Base-by-base conservation (phyloP, 2,329 filamentous ascomycete species). In the Botrytis squamosa region DNA sequence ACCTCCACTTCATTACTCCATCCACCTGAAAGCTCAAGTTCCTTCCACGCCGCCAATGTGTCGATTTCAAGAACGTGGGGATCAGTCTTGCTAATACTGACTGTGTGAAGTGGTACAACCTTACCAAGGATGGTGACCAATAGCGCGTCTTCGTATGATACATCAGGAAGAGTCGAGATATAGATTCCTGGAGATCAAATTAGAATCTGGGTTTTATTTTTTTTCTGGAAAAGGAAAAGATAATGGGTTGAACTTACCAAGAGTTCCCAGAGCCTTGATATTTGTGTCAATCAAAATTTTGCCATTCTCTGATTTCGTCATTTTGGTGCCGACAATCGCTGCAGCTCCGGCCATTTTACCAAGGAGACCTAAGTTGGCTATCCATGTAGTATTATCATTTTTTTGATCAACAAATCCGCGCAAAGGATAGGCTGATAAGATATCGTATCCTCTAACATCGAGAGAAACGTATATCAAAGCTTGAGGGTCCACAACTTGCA, bases 341-440 rank as follows among this genome's bases (percentile, higher is more conserved):
- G 93, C 94, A 0, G 91, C 90, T 0, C 94, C 95, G 0, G 94
- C 94, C 93, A 98, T 97, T 82, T 98, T 97, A 3, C 88, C 92
- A 5, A 97, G 77, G 2, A 98, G 84, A 0, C 95, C 95, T 0
- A 98, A 82, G 29, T 92, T 90, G 0, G 93, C 90, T 2, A 95
- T 85, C 62, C 83, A 83, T 0, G 91, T 84, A 0, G 81, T 78
- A 16, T 80, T 78, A 8, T 84, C 80, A 29, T 80, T 80, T 33
- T 81, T 76, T 57, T 69, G 66, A 55, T 84, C 79, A 1, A 84
- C 82, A 76, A 95, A 90, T 0, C 85, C 82, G 0, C 86, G 85
- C 2, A 94, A 82, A 0, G 92, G 91, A 75, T 91, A 92, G 0
- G 92, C 92, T 0, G 91, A 92, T 14, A 97, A 85, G 71, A 98